Base-by-base conservation (phyloP, 2,329 filamentous ascomycete species). In the Didymella glomerata region DNA sequence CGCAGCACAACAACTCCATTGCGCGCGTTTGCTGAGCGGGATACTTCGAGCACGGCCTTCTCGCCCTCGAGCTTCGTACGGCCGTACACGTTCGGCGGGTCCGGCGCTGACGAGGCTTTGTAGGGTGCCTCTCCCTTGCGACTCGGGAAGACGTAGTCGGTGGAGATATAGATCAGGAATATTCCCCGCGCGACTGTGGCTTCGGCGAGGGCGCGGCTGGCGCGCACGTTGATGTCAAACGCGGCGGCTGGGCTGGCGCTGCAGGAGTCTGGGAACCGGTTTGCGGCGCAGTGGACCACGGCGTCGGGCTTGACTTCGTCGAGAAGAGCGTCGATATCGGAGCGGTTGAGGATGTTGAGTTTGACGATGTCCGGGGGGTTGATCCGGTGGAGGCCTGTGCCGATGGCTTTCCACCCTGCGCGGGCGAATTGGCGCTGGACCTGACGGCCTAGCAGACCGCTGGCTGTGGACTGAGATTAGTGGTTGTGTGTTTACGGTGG, bases 201-300 rank as follows among this genome's bases (percentile, higher is more conserved):
- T 40, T 81, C 76, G 10, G 91, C 91, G 13, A 97, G 85, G 9
- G 79, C 78, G 47, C 82, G 80, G 46, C 91, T 90, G 2, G 92
- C 90, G 3, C 86, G 83, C 13, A 94, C 86, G 71, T 96, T 96
- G 68, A 96, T 82, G 18, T 84, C 84, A 60, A 85, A 85, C 3
- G 92, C 91, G 53, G 87, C 90, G 59, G 88, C 85, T 2, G 92
- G 93, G 74, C 97, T 87, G 64, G 86, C 85, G 68, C 93, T 90
- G 71, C 93, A 94, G 73, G 90, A 90, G 77, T 97, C 93, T 2
- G 93, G 93, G 70, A 90, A 96, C 62, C 92, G 88, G 77, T 96
- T 93, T 45, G 93, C 93, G 40, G 93, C 93, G 92, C 92, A 94
- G 76, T 96, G 92, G 34, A 96, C 85, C 44, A 96, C 87, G 51